Percentiles rank a stretch among this genome's conserved stretches.
Conservation (phyloP, 1,139 yeast genomes). For the Kodamaea ohmeri region DNA sequence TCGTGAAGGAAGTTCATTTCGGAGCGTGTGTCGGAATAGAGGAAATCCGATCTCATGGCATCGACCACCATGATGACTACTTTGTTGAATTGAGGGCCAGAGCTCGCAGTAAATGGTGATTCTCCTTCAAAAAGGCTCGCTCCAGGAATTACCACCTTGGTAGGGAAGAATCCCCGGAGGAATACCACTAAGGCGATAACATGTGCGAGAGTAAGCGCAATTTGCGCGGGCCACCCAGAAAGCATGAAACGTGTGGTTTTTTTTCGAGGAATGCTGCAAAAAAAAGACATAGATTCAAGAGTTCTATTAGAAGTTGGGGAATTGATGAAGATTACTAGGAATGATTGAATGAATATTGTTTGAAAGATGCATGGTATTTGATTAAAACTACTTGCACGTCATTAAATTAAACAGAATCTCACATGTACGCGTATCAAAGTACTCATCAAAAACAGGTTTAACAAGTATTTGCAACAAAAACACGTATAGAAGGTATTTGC, state of each 20-base stretch:
- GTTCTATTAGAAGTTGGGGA: too few species aligned
- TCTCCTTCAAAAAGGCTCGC: slow-evolving; percentile 28
- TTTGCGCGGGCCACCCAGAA: slow-evolving; percentile 9
- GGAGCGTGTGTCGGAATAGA: slow-evolving; percentile 61
- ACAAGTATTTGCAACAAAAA: too few species aligned
- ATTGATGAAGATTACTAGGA: too few species aligned
- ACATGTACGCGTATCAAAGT: too few species aligned
- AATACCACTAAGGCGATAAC: slow-evolving; percentile 38
- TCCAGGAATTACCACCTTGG: slow-evolving; percentile 71
- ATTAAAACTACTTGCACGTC: too few species aligned
- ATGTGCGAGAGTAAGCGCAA: slow-evolving; percentile 9
- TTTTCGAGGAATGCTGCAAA: not conserved
- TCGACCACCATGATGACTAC: slow-evolving; percentile 85
- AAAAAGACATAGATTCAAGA: too few species aligned
- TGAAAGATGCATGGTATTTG: too few species aligned
- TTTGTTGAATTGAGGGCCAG: slow-evolving; percentile 57
- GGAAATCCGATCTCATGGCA: slow-evolving; percentile 86
- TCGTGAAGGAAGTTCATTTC: slow-evolving; percentile 63
- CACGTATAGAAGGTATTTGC: too few species aligned
- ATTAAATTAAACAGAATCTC: too few species aligned
- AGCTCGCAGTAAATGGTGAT: slow-evolving; percentile 19
- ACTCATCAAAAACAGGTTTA: too few species aligned
- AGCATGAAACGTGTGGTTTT: slow-evolving; percentile 5
- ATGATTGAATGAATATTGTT: too few species aligned
- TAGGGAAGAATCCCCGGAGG: slow-evolving; percentile 84